A percentile compares a stretch with the other conserved stretches of the same genome.
Conservation (phyloP, 192 early-diverging fungal genomes). For the Coemansia sp. region DNA sequence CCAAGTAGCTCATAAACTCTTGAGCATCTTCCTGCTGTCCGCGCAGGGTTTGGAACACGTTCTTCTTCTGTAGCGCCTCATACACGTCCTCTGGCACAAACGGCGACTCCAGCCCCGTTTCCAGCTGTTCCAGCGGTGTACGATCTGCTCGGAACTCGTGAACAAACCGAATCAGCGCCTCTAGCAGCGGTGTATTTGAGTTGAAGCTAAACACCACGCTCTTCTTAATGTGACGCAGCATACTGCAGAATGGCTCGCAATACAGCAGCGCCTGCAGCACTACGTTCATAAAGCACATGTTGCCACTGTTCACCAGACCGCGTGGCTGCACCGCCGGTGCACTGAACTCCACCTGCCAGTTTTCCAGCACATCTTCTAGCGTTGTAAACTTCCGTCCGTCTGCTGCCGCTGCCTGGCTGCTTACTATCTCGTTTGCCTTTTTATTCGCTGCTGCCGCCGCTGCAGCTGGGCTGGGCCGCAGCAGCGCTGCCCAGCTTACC, state of each 20-base stretch:
- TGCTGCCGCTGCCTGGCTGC: neutral
- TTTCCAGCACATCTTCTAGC: slow-evolving; percentile 37
- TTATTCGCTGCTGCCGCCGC: neutral
- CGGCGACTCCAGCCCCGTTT: slow-evolving; percentile 55
- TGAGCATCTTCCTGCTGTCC: slow-evolving; percentile 97
- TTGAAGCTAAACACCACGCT: slow-evolving; percentile 72
- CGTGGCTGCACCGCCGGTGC: slow-evolving; percentile 70
- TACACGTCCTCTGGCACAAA: slow-evolving; percentile 96
- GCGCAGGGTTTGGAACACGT: slow-evolving; percentile 77
- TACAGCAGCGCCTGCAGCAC: slow-evolving; percentile 93
- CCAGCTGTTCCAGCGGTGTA: slow-evolving; percentile 44
- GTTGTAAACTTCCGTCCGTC: slow-evolving; percentile 19
- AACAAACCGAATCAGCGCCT: slow-evolving; percentile 66
- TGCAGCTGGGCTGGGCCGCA: slow-evolving; percentile 12
- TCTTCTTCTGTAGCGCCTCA: slow-evolving; percentile 75
- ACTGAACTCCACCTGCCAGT: slow-evolving; percentile 24
- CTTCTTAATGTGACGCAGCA: slow-evolving; percentile 66
- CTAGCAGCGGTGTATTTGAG: slow-evolving; percentile 75
- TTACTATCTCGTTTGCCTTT: neutral
- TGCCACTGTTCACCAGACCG: slow-evolving; percentile 94
- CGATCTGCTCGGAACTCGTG: slow-evolving; percentile 47
- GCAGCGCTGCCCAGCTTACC: slow-evolving; percentile 40
- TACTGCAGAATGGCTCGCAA: slow-evolving; percentile 89
- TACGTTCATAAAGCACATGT: slow-evolving; percentile 99
- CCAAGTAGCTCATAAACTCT: slow-evolving; percentile 89